phyloP scores from a whole-genome alignment of 345 rosid genomes.

The Capsella bursapastoris region DNA sequence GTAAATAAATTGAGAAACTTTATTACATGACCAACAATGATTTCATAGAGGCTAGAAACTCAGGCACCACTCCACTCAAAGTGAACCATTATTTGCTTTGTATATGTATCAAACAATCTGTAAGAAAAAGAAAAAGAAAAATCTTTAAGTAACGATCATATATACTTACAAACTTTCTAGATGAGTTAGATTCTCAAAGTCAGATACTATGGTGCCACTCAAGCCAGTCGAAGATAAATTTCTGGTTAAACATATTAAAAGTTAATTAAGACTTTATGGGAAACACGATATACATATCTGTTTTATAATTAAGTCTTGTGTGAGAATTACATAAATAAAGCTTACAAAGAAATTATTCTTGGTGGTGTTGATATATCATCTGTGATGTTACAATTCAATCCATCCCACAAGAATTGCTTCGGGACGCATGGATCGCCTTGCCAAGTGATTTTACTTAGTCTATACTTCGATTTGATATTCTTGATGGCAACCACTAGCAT shows the following conservation, averaged over 20 bases:
- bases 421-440: constrained; percentile 72
- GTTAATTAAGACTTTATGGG: background rate
- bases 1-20: constrained; percentile 23
- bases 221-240: constrained; percentile 50
- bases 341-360: constrained; percentile 34
- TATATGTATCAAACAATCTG: too few species aligned
- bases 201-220: constrained; percentile 37
- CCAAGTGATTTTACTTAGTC: constrained; percentile 49
- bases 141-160: background rate
- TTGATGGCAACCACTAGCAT: constrained; percentile 51
- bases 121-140: background rate
- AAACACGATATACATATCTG: too few species aligned
- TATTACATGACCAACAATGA: constrained; percentile 53
- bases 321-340: too few species aligned
- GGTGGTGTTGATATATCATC: constrained; percentile 15
- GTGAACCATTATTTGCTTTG: constrained; percentile 15
- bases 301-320: too few species aligned
- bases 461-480: constrained; percentile 43
- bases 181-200: constrained; percentile 37
- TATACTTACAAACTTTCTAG: constrained; percentile 53
- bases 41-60: constrained; percentile 50
- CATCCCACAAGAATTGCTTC: constrained; percentile 49
- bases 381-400: constrained; percentile 50
- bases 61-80: constrained; percentile 53
- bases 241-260: constrained; percentile 29